Percentiles rank a stretch among this genome's conserved stretches.
Evolutionary conservation across 805 yeast genomes (phyloP).

Genomic region (Hemisphaericaspora nanyangensis): DNA sequence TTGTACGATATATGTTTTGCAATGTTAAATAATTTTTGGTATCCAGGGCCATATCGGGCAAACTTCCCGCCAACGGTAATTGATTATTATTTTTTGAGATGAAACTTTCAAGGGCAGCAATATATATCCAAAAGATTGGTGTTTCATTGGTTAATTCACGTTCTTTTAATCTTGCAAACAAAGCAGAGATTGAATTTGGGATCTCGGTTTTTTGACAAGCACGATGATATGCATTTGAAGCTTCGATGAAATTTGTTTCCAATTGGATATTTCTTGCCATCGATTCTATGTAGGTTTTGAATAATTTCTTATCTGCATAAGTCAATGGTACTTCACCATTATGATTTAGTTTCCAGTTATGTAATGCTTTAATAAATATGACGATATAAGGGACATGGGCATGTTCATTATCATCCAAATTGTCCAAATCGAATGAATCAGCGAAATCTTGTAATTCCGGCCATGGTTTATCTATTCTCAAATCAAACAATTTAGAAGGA

Average conservation of each 20-base stretch:
- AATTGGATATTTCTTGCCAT: slow-evolving; percentile 46
- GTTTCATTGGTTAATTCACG: slow-evolving; percentile 12
- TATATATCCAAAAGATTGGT: slow-evolving; percentile 59
- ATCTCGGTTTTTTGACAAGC: slow-evolving; percentile 34
- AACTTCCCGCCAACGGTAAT: slow-evolving; percentile 68
- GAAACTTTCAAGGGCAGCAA: slow-evolving; percentile 52
- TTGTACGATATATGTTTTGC: slow-evolving; percentile 53
- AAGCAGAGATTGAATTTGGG: slow-evolving; percentile 24
- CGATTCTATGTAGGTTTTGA: slow-evolving; percentile 32
- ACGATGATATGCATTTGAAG: slow-evolving; percentile 30
- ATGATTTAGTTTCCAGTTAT: slow-evolving; percentile 35
- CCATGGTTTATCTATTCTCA: slow-evolving; percentile 74
- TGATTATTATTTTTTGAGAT: slow-evolving; percentile 29
- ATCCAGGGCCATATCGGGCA: slow-evolving; percentile 89
- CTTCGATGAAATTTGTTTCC: slow-evolving; percentile 45
- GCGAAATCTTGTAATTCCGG: slow-evolving; percentile 50
- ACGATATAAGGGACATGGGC: slow-evolving; percentile 71
- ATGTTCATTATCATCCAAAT: slow-evolving; percentile 42
- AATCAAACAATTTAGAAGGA: slow-evolving; percentile 56
- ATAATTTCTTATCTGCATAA: slow-evolving; percentile 38
- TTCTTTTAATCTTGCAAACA: slow-evolving; percentile 18
- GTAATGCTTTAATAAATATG: slow-evolving; percentile 53
- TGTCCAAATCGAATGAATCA: slow-evolving; percentile 46
- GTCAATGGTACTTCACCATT: slow-evolving; percentile 26
- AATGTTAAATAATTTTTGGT: slow-evolving; percentile 58